phyloP scores from a whole-genome alignment of 257 asterid species.

The Fraxinus americana region DNA sequence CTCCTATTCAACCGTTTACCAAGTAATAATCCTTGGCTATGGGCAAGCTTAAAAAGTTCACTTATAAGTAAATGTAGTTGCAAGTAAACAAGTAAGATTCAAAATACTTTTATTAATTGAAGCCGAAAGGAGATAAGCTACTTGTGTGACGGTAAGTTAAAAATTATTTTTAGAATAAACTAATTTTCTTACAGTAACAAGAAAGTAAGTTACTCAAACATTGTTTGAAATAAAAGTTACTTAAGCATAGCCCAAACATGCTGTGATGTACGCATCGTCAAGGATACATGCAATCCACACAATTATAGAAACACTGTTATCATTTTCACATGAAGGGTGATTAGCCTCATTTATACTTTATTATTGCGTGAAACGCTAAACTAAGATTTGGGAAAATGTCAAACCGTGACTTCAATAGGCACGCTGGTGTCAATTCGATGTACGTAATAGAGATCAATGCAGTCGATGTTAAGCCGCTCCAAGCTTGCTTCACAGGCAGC shows the following conservation, averaged over 20 bases:
- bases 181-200: background rate
- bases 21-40: too few species aligned
- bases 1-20: too few species aligned
- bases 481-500: constrained; percentile 44
- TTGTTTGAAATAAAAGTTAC: too few species aligned
- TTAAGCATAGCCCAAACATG: background rate
- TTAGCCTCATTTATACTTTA: background rate
- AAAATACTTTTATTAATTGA: too few species aligned
- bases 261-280: background rate
- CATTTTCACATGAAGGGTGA: background rate
- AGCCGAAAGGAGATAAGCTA: too few species aligned
- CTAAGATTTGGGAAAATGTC: constrained; percentile 4
- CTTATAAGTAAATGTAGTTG: too few species aligned
- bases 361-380: background rate
- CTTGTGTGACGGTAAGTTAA: too few species aligned
- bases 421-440: constrained; percentile 41
- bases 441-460: constrained; percentile 41
- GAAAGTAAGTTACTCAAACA: background rate
- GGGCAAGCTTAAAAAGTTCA: too few species aligned
- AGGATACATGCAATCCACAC: background rate
- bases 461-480: constrained; percentile 34
- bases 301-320: background rate
- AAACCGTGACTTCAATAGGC: constrained; percentile 54
- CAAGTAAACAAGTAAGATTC: too few species aligned
- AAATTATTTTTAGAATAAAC: too few species aligned